Conservation (phyloP, 2,329 filamentous ascomycete genomes). For the Pseudogymnoascus sp. region DNA sequence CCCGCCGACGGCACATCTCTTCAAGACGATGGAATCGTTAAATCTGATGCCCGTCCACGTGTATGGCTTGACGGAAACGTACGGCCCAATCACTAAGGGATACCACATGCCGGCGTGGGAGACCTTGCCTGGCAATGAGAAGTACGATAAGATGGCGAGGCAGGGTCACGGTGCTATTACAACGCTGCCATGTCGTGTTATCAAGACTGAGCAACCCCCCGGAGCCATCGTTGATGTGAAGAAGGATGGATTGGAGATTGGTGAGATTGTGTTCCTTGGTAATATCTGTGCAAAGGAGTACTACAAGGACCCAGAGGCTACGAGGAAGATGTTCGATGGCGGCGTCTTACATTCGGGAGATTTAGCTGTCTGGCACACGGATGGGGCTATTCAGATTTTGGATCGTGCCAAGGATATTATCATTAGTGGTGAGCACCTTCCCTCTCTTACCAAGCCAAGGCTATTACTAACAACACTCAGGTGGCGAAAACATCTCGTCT, state of each 20-base stretch:
- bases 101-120: conserved; percentile 85
- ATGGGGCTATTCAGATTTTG: conserved; percentile 84
- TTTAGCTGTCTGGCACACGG: conserved; percentile 84
- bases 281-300: conserved; percentile 93
- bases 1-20: conserved; percentile 81
- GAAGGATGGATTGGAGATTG: conserved; percentile 66
- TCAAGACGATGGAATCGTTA: conserved; percentile 74
- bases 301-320: conserved; percentile 82
- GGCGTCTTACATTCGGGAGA: conserved; percentile 86
- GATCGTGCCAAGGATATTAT: conserved; percentile 98
- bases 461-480: conserved; percentile 35
- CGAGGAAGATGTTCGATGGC: conserved; percentile 76
- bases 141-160: conserved; percentile 82
- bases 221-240: conserved; percentile 60
- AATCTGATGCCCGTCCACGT: conserved; percentile 90
- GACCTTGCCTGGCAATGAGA: conserved; percentile 61
- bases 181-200: conserved; percentile 69
- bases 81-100: conserved; percentile 90
- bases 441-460: conserved; percentile 1
- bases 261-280: conserved; percentile 77
- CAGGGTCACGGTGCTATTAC: conserved; percentile 90
- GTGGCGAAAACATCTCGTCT: conserved; percentile 94
- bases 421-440: conserved; percentile 63
- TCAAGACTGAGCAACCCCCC: conserved; percentile 68
- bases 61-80: conserved; percentile 84